A percentile compares a stretch with the other conserved stretches of the same genome.
phyloP scores from a whole-genome alignment of 2,329 filamentous ascomycete genomes.

The Thielaviopsis euricoi region DNA sequence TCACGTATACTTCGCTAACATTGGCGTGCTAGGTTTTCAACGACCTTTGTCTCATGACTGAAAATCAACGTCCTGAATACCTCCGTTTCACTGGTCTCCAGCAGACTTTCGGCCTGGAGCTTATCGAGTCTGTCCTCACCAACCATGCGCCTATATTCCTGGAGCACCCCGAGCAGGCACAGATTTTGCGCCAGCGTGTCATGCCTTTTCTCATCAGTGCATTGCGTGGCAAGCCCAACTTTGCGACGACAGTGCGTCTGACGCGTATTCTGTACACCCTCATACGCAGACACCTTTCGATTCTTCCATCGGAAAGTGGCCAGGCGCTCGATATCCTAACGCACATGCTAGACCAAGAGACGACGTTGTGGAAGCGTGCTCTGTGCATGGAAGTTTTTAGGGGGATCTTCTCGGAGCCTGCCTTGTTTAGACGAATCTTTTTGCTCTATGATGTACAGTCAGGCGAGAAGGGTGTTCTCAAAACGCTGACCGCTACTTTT shows the following conservation, averaged over 20 bases:
- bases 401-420: constrained; percentile 67
- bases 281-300: constrained; percentile 58
- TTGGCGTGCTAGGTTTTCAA: constrained; percentile 56
- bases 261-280: constrained; percentile 71
- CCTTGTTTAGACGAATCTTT: constrained; percentile 64
- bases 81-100: constrained; percentile 63
- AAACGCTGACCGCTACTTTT: constrained; percentile 70
- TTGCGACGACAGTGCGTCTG: constrained; percentile 67
- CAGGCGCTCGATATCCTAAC: constrained; percentile 69
- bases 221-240: constrained; percentile 61
- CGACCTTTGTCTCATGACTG: constrained; percentile 75
- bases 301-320: constrained; percentile 64
- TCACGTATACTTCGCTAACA: background rate
- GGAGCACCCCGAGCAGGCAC: constrained; percentile 61
- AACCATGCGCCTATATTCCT: constrained; percentile 73
- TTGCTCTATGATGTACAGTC: constrained; percentile 59
- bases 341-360: constrained; percentile 76
- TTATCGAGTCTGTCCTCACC: constrained; percentile 78
- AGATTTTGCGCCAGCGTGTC: constrained; percentile 59
- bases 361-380: constrained; percentile 68
- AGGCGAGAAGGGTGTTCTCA: constrained; percentile 58
- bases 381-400: constrained; percentile 85
- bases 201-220: constrained; percentile 71
- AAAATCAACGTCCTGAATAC: constrained; percentile 69
- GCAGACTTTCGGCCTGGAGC: constrained; percentile 71